Base-by-base conservation (phyloP, 2,329 filamentous ascomycete genomes). In the Uncinocarpus reesii region DNA sequence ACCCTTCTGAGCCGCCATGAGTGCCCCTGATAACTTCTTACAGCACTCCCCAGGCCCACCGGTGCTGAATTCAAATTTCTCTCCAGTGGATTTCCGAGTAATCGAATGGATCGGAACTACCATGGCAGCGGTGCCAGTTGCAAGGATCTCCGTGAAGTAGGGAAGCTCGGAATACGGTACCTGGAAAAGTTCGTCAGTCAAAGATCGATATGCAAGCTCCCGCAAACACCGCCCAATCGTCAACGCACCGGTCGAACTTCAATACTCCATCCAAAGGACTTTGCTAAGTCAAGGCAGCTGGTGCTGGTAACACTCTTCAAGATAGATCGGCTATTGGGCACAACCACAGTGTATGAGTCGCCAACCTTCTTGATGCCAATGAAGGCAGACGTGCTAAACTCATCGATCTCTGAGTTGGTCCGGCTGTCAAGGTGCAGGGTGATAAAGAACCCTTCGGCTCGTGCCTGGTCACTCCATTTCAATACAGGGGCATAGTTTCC, bases 401-500 rank as follows among this genome's bases (percentile, higher is more conserved):
- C 65, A 35, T 67, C 65, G n/a, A 66, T 58, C 16, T 58, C 57
- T 0, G 55, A 58, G 6, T 52, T 52, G 3, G 62, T 65, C 38
- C 48, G 40, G 18, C 57, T 60, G 47, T 66, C 65, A 7, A 67
- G 52, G 48, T 65, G 63, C 29, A 66, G 52, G 2, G 59, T 63
- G n/a, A 67, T 56, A 3, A 44, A 47, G 40, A 55, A 67, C 1
- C 63, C 65, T 20, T 62, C 55, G 7, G 49, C 52, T 11, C 53
- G 44, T n/a, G 65, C 64, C 29, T 59, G 53, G 10, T 59, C 57
- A 7, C 52, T 58, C 49, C 58, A 63, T n/a, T 55, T 53, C n/a
- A 65, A 52, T 2, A 63, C 64, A 3, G 64, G 61, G 0, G 61
- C 64, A 49, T 67, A 67, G 47, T 67, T 67, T 0, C 65, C 65